Evolutionary conservation across 2,329 filamentous ascomycete genomes (phyloP).

Genomic region (Microcera coccophila): DNA sequence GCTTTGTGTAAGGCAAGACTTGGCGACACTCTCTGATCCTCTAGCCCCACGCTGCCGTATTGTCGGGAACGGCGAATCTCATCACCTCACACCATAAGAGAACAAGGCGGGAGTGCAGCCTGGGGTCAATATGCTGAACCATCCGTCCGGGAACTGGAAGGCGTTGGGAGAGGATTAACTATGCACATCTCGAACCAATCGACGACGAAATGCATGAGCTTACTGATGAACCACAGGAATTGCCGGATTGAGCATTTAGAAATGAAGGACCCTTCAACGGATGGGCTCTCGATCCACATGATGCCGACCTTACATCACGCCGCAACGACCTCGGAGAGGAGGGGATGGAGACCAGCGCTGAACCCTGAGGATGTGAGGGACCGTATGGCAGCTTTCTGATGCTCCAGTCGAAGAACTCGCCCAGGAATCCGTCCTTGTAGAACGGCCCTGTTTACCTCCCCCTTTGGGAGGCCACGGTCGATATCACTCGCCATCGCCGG

Average conservation of each 20-base stretch:
- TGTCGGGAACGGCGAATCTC: conserved; percentile 6
- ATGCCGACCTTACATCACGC: conserved; percentile 3
- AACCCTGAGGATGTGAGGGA: background rate
- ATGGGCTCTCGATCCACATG: conserved; percentile 4
- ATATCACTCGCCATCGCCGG: background rate
- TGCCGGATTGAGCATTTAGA: conserved; percentile 1
- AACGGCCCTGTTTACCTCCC: too few species aligned
- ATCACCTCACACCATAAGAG: conserved; percentile 3
- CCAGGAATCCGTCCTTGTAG: too few species aligned
- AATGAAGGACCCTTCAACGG: conserved; percentile 12
- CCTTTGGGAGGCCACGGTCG: too few species aligned
- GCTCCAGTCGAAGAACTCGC: too few species aligned
- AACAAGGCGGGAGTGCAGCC: conserved; percentile 3
- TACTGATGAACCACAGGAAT: background rate
- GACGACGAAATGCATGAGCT: background rate
- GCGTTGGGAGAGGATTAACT: background rate
- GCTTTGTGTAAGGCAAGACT: conserved; percentile 8
- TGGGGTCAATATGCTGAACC: conserved; percentile 2
- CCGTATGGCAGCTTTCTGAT: too few species aligned
- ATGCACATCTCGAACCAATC: background rate
- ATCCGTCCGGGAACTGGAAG: background rate
- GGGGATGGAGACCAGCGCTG: conserved; percentile 1
- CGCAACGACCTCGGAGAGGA: conserved; percentile 1
- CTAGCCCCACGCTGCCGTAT: conserved; percentile 8
- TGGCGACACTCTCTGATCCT: conserved; percentile 2